Base-by-base conservation (phyloP, 2,329 filamentous ascomycete species). In the Fusarium agapanthi region DNA sequence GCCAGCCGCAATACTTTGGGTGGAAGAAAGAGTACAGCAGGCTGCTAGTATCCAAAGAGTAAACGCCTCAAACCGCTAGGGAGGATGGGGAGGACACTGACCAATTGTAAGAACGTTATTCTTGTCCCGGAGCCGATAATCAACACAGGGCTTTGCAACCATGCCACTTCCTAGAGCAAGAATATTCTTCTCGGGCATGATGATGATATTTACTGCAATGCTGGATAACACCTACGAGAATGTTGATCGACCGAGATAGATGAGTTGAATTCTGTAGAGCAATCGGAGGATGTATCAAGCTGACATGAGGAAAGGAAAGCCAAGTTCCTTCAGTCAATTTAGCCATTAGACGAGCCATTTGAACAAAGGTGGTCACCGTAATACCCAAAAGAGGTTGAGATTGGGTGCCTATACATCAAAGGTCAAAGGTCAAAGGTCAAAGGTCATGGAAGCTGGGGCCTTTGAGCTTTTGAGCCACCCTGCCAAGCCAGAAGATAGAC, bases 371-470 rank as follows among this genome's bases (percentile, higher is more conserved):
- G 0, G 32, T 34, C 32, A 5, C 6, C 0, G 13, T 15, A 34
- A 34, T 34, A 6, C 13, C 32, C 15, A 34, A 34, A 34, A 34
- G 13, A 34, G 32, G 14, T 32, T 34, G 32, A 34, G 12, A 34
- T 51, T 11, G 13, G 20, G 8, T 11, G 3, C 4, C 18, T 15
- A 22, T 6, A 15, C 16, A 35, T 35, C 9, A 22, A 34, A 6
- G 32, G 32, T 34, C 13, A 34, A 15, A 1, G 1, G 32, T 14
- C 14, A 34, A 34, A 6, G 32, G 32, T 34, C 13, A 34, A 15
- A 1, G 1, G 32, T 14, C 14, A 34, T 34, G 6, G 18, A 24
- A 18, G 6, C 12, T 28, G 15, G 18, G 11, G 1, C 8, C 18
- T 28, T 20, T 13, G 18, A 45, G 28, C 26, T 5, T 24, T 14